These are phyloP conservation scores for Galerina marginata DNA, from an alignment of 768 basidiomycete genomes.

Conservation along the genomic window DNA sequence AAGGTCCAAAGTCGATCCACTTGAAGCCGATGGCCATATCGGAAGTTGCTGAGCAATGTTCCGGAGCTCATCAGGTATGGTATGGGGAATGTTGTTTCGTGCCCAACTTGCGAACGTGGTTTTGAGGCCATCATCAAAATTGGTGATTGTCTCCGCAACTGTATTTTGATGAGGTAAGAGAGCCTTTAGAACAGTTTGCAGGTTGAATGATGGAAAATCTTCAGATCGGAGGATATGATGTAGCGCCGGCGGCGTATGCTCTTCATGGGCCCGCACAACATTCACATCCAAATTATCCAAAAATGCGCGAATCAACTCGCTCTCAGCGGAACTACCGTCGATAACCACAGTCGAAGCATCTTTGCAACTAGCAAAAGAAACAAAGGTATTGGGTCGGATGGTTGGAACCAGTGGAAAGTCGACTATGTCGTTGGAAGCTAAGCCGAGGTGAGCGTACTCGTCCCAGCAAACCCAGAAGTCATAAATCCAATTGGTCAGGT, in stretches of 20 bases:
- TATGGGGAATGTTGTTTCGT: constrained; percentile 19
- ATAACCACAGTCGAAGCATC: constrained; percentile 30
- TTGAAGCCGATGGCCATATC: constrained; percentile 33
- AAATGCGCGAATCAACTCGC: constrained; percentile 12
- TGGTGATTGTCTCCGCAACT: constrained; percentile 21
- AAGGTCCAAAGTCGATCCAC: constrained; percentile 16
- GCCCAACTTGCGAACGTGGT: constrained; percentile 38
- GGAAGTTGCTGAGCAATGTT: constrained; percentile 35
- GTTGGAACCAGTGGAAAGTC: constrained; percentile 43
- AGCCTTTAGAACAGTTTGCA: constrained; percentile 25
- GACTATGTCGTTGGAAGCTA: constrained; percentile 18
- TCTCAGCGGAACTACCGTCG: constrained; percentile 9
- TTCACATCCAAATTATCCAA: constrained; percentile 16
- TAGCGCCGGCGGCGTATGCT: constrained; percentile 25
- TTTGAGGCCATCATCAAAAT: constrained; percentile 22
- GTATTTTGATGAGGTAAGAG: constrained; percentile 14
- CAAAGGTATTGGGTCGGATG: constrained; percentile 25
- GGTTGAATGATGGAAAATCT: constrained; percentile 13
- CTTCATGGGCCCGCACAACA: constrained; percentile 22
- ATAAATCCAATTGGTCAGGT: constrained; percentile 32
- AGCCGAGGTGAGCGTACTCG: constrained; percentile 20
- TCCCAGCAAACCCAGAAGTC: constrained; percentile 38
- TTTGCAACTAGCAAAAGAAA: constrained; percentile 37
- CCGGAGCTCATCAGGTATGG: constrained; percentile 17
- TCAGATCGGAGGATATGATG: constrained; percentile 17